Percentiles rank a stretch among this genome's conserved stretches.
phyloP scores from a whole-genome alignment of 73 alveolate genomes.

The Uronychia setigera region DNA sequence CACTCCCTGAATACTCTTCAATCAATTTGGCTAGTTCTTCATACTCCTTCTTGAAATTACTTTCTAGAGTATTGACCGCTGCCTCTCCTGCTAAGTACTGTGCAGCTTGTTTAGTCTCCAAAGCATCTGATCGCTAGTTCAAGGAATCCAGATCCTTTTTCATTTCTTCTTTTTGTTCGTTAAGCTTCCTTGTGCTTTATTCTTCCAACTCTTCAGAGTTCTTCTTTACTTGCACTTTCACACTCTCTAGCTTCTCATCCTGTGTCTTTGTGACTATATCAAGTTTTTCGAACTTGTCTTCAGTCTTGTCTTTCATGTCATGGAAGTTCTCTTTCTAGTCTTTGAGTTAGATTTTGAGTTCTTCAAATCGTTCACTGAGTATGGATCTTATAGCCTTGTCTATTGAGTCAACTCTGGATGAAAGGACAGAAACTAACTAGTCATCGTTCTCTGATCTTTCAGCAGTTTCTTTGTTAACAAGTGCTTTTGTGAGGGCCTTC shows the following conservation, averaged over 20 bases:
- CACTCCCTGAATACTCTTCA: conserved; percentile 21
- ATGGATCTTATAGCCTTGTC: conserved; percentile 7
- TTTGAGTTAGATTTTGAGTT: conserved; percentile 8
- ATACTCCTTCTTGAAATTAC: conserved; percentile 46
- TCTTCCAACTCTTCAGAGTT: neutral
- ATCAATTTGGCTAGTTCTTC: conserved; percentile 30
- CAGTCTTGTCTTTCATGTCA: conserved; percentile 6
- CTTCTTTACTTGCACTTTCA: conserved; percentile 2
- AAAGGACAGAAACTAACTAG: conserved; percentile 19
- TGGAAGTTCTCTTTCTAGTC: conserved; percentile 18
- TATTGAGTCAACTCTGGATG: conserved; percentile 24
- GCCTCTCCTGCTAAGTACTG: neutral
- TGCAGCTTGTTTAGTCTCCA: neutral
- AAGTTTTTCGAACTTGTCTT: conserved; percentile 9
- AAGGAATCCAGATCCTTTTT: conserved; percentile 4
- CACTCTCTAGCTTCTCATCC: conserved; percentile 3
- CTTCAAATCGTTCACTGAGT: conserved; percentile 17
- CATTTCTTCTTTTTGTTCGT: neutral
- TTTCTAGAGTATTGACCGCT: conserved; percentile 31
- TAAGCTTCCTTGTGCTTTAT: neutral
- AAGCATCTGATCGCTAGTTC: neutral
- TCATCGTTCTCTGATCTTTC: conserved; percentile 61
- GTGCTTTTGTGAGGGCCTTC: conserved; percentile 61
- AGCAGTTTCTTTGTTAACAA: conserved; percentile 55
- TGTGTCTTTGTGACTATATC: conserved; percentile 4